These are phyloP conservation scores for Beauveria varroae DNA, from an alignment of 2,329 filamentous ascomycete genomes.

Conservation along the genomic window DNA sequence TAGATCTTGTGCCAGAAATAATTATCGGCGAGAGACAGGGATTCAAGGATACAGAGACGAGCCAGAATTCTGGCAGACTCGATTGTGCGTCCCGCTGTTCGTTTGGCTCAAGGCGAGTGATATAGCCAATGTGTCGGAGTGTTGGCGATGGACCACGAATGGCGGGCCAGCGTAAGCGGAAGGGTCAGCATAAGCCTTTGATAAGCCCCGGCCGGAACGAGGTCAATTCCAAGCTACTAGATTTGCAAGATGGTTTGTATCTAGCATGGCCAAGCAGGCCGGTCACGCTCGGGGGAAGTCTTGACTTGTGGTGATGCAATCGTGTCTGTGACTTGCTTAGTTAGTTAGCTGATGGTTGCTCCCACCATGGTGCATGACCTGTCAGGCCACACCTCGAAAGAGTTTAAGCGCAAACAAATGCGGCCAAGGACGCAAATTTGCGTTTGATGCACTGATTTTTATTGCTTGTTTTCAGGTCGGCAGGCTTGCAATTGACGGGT, in stretches of 20 bases:
- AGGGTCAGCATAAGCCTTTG: conserved; percentile 8
- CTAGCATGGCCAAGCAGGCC: not conserved
- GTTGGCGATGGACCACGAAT: conserved; percentile 4
- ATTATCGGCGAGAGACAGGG: not conserved
- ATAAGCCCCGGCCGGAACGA: not conserved
- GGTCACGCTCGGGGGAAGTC: not conserved
- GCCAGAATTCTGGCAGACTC: not conserved
- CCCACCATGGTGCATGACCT: conserved; percentile 6
- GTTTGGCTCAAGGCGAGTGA: not conserved
- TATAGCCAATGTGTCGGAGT: not conserved
- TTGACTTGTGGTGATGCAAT: not conserved
- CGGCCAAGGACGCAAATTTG: not conserved
- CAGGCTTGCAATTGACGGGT: not conserved
- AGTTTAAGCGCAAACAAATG: not conserved
- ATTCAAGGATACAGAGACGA: not conserved
- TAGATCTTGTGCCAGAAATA: not conserved
- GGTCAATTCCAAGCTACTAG: not conserved
- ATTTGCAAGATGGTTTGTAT: not conserved
- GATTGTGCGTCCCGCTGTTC: not conserved
- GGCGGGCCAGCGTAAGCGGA: conserved; percentile 5
- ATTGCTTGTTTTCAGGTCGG: not conserved
- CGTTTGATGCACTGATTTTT: not conserved
- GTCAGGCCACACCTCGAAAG: not conserved
- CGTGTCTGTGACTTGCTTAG: not conserved
- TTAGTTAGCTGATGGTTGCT: not conserved